These are phyloP conservation scores for Penicillium atrosanguineum DNA, from an alignment of 495 filamentous ascomycete genomes.

Conservation along the genomic window DNA sequence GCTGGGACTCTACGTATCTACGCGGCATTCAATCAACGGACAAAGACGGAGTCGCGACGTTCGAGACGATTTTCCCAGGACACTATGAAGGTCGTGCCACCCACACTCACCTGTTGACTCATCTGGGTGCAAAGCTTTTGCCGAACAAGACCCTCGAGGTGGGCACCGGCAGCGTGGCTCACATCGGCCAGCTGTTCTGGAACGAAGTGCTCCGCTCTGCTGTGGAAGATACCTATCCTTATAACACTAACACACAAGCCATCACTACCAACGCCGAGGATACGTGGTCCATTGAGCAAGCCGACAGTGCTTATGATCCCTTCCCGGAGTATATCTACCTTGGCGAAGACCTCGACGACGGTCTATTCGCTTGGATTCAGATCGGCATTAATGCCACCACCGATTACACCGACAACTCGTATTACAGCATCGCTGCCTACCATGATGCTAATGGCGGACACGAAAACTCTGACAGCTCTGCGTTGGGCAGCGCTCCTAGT, in stretches of 20 bases:
- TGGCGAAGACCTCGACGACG: constrained; percentile 44
- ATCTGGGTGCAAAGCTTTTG: constrained; percentile 44
- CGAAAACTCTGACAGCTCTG: constrained; percentile 24
- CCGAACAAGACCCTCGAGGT: constrained; percentile 50
- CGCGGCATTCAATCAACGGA: constrained; percentile 55
- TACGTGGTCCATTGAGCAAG: constrained; percentile 35
- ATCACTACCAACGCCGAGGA: constrained; percentile 49
- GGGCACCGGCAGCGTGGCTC: constrained; percentile 33
- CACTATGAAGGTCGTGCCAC: constrained; percentile 59
- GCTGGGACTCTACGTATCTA: constrained; percentile 49
- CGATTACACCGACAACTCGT: constrained; percentile 39
- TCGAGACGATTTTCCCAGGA: constrained; percentile 59
- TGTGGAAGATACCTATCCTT: constrained; percentile 55
- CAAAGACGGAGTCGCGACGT: constrained; percentile 52
- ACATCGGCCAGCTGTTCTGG: constrained; percentile 59
- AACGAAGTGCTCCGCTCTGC: constrained; percentile 54
- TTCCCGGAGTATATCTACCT: constrained; percentile 47
- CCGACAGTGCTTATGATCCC: constrained; percentile 30
- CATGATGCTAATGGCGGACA: constrained; percentile 34
- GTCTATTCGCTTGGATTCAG: constrained; percentile 56
- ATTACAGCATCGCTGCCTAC: constrained; percentile 39
- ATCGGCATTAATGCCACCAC: constrained; percentile 54
- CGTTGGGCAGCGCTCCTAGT: constrained; percentile 11
- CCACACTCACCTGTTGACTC: constrained; percentile 55
- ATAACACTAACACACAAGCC: constrained; percentile 52